A percentile compares a stretch with the other conserved stretches of the same genome.
These are phyloP conservation scores for Vishniacozyma victoriae DNA, from an alignment of 768 basidiomycete species.

Conservation along the genomic window DNA sequence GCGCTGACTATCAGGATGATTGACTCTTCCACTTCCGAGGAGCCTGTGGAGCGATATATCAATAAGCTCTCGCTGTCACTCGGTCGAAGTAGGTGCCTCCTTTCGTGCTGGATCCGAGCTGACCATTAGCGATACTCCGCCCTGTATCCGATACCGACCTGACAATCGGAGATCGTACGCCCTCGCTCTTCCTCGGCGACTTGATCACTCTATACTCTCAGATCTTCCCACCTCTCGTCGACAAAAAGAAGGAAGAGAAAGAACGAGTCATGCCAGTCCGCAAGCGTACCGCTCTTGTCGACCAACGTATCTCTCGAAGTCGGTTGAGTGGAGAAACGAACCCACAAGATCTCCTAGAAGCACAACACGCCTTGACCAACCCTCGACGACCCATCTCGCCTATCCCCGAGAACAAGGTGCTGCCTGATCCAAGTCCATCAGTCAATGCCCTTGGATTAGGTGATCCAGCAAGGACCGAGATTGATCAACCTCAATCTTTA, in stretches of 20 bases:
- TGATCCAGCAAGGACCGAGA: too few species aligned
- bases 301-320: conserved; percentile 78
- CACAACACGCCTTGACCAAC: conserved; percentile 53
- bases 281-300: conserved; percentile 79
- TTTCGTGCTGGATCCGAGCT: background rate
- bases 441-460: too few species aligned
- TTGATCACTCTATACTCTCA: conserved; percentile 67
- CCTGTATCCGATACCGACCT: conserved; percentile 76
- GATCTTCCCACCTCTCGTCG: conserved; percentile 73
- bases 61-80: conserved; percentile 82
- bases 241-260: conserved; percentile 78
- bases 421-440: background rate
- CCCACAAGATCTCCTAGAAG: conserved; percentile 63
- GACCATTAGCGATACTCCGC: conserved; percentile 61
- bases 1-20: conserved; percentile 56
- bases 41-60: conserved; percentile 70
- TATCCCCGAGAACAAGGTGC: background rate
- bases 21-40: conserved; percentile 60
- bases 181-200: conserved; percentile 71
- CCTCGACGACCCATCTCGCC: too few species aligned
- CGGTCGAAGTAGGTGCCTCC: conserved; percentile 63
- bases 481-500: too few species aligned
- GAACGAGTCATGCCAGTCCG: conserved; percentile 75
- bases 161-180: conserved; percentile 90
- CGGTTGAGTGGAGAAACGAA: conserved; percentile 65